Evolutionary conservation across 1,284 basidiomycete species (phyloP).

Genomic region (Sporisorium reilianum): DNA sequence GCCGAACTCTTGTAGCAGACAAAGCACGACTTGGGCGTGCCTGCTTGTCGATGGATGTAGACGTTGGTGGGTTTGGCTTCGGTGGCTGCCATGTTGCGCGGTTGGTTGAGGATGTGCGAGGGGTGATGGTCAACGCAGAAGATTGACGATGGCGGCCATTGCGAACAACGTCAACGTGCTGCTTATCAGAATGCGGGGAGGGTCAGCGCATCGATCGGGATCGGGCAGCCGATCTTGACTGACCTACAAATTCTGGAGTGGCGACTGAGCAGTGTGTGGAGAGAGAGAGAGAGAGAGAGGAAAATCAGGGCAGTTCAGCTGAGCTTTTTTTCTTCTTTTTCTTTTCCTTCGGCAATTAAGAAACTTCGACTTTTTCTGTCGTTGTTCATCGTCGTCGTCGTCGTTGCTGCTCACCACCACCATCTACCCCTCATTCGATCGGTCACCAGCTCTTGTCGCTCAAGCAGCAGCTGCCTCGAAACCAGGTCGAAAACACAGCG

Average conservation of each 20-base stretch:
- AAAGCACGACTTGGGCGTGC: slow-evolving; percentile 53
- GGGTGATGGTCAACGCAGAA: not conserved
- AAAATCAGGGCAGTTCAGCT: not conserved
- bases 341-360: slow-evolving; percentile 7
- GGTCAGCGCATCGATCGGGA: not conserved
- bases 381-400: not conserved
- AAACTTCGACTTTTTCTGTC: not conserved
- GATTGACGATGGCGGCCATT: not conserved
- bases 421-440: not conserved
- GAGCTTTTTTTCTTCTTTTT: not conserved
- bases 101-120: not conserved
- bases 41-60: slow-evolving; percentile 60
- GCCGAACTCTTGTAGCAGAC: slow-evolving; percentile 54
- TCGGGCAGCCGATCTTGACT: slow-evolving; percentile 3
- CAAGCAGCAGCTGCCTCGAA: not conserved
- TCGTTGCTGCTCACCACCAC: not conserved
- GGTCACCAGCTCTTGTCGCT: not conserved
- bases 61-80: slow-evolving; percentile 43
- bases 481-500: not conserved
- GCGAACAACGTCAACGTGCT: not conserved
- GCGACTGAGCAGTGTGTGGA: slow-evolving; percentile 5
- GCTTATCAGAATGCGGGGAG: not conserved
- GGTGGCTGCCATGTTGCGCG: slow-evolving; percentile 5
- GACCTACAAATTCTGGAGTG: not conserved
- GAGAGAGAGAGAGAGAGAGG: not conserved